A percentile compares a stretch with the other conserved stretches of the same genome.
phyloP scores from a whole-genome alignment of 2,329 filamentous ascomycete genomes.

The Alternaria brassicae region DNA sequence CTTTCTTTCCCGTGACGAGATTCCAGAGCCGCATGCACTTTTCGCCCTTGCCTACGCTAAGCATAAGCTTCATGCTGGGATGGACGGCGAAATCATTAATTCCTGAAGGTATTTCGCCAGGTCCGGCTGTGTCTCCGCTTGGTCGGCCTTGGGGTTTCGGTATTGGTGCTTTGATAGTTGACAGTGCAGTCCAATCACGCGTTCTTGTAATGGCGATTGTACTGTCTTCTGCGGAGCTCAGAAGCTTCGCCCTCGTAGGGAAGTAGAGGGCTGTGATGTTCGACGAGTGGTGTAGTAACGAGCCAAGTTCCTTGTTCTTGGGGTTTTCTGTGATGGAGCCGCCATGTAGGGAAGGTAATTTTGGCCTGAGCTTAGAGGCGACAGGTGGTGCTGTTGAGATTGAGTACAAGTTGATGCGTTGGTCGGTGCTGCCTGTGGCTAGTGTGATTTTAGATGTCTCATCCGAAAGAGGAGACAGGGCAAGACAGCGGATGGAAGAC shows the following conservation, averaged over 20 bases:
- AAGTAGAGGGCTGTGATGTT: slow-evolving; percentile 82
- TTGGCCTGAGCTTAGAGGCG: slow-evolving; percentile 64
- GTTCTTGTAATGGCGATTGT: slow-evolving; percentile 87
- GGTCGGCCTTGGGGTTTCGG: slow-evolving; percentile 81
- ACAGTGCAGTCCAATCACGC: slow-evolving; percentile 87
- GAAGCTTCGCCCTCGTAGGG: slow-evolving; percentile 83
- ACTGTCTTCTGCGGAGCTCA: slow-evolving; percentile 89
- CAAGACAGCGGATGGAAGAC: slow-evolving; percentile 87
- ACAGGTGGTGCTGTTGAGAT: slow-evolving; percentile 67
- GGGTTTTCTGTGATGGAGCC: slow-evolving; percentile 82
- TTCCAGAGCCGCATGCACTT: slow-evolving; percentile 95
- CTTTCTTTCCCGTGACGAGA: slow-evolving; percentile 93
- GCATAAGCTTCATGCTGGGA: slow-evolving; percentile 95
- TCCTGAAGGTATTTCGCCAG: slow-evolving; percentile 81
- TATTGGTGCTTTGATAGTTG: slow-evolving; percentile 85
- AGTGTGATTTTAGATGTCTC: slow-evolving; percentile 84
- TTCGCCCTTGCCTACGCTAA: slow-evolving; percentile 89
- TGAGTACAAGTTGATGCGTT: slow-evolving; percentile 93
- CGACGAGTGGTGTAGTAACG: slow-evolving; percentile 83
- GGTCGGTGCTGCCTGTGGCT: slow-evolving; percentile 90
- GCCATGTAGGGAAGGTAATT: slow-evolving; percentile 71
- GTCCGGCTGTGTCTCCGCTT: slow-evolving; percentile 85
- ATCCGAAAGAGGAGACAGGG: slow-evolving; percentile 73
- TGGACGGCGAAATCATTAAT: slow-evolving; percentile 96
- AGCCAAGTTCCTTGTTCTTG: slow-evolving; percentile 86